Evolutionary conservation across 2,329 filamentous ascomycete species (phyloP), one percentile per base, ranked within the genome.

Genomic region (Acrocalymma vagum): DNA sequence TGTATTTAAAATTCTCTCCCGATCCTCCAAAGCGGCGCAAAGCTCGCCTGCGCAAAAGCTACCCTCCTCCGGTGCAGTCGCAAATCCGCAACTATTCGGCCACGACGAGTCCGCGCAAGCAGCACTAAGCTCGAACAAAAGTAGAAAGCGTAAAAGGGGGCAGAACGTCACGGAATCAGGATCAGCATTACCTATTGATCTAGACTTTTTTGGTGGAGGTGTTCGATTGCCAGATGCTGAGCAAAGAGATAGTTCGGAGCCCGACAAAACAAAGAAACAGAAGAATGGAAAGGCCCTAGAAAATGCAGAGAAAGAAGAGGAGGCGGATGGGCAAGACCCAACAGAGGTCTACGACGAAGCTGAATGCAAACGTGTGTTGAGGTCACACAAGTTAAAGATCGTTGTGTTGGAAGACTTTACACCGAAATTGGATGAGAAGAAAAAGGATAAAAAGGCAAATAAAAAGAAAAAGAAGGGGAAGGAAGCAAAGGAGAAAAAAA

Each of bases 311-410:
- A 34, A 40, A 16, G 40, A 32, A n/a, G 37, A 27, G 2, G 36
- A 16, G 3, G 15, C 38, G 14, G 29, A 45, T 5, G 41, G 26
- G 2, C 24, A 31, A 24, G 45, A 45, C 2, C 9, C 32, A 40
- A 5, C 38, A 38, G 47, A 58, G 16, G 30, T 38, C 0, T 77
- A 90, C 55, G 81, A 83, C 56, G 80, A 87, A 58, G 85, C 87
- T 41, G 83, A 92, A 63, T 86, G 88, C 56, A 85, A 86, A 56
- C 82, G 85, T 45, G 77, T 93, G 9, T 72, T 96, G 47, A 85
- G 85, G 47, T 86, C 84, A 41, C 90, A 96, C 70, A 88, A 91
- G 51, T 77, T 96, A 52, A 96, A 96, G 69, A 81, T 95, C 25
- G 89, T 88, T 0, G 75, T 95, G 32, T 73, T 96, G n/a, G 82